phyloP scores from a whole-genome alignment of 108 stramenopile species.

The Epithemia pelagica region DNA sequence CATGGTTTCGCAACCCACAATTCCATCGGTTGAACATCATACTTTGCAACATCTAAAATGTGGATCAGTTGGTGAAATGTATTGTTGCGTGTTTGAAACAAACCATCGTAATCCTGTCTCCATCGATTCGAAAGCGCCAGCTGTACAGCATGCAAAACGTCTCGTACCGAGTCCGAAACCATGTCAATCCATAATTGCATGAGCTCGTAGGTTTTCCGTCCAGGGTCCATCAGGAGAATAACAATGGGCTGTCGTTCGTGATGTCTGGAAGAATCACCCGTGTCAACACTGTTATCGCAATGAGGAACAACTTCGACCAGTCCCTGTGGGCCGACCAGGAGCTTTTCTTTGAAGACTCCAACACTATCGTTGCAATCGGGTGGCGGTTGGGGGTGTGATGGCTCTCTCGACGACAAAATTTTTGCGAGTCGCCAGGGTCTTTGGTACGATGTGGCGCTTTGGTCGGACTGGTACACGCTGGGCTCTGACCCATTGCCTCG shows the following conservation, averaged over 20 bases:
- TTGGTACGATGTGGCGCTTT: slow-evolving; percentile 6
- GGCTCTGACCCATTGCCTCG: neutral
- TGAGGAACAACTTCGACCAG: neutral
- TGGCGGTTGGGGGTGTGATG: neutral
- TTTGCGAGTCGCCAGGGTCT: slow-evolving; percentile 36
- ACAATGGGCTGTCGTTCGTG: slow-evolving; percentile 30
- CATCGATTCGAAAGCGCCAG: slow-evolving; percentile 22
- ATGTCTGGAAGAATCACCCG: neutral
- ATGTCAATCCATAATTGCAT: slow-evolving; percentile 44
- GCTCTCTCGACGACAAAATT: slow-evolving; percentile 12
- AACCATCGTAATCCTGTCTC: slow-evolving; percentile 43
- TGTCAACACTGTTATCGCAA: neutral
- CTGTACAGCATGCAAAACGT: slow-evolving; percentile 34
- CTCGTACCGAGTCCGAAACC: slow-evolving; percentile 28
- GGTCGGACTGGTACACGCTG: slow-evolving; percentile 2
- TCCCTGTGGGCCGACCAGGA: neutral
- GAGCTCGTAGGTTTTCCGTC: slow-evolving; percentile 29
- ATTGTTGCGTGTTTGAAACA: slow-evolving; percentile 34
- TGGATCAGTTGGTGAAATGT: slow-evolving; percentile 33
- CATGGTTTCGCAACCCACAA: slow-evolving; percentile 42
- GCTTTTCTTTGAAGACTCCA: neutral
- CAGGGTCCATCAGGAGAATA: slow-evolving; percentile 38
- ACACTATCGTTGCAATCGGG: slow-evolving; percentile 7
- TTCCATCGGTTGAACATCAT: slow-evolving; percentile 39
- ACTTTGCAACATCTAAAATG: slow-evolving; percentile 28